Evolutionary conservation across 805 yeast species (phyloP).

Genomic region (Priceomyces haplophilus): DNA sequence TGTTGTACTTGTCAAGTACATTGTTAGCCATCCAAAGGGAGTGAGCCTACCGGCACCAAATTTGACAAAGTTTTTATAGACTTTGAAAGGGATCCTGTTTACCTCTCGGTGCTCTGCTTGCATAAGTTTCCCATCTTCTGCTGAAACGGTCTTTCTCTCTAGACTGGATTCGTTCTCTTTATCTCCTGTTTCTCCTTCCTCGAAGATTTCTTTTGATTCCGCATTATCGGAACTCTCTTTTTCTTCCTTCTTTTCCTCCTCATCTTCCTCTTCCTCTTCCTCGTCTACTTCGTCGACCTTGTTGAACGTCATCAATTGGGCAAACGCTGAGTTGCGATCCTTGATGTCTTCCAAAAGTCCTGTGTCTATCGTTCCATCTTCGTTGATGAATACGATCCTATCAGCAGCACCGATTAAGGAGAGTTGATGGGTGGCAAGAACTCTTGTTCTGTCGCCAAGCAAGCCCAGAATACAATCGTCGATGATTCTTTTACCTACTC

Average conservation of each 20-base stretch:
- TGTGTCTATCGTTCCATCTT: conserved; percentile 54
- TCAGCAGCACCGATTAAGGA: conserved; percentile 67
- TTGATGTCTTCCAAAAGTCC: conserved; percentile 60
- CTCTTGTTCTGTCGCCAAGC: conserved; percentile 55
- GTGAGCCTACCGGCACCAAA: conserved; percentile 13
- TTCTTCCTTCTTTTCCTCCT: conserved; percentile 4
- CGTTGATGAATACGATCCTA: conserved; percentile 60
- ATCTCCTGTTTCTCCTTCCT: too few species aligned
- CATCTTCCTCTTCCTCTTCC: conserved; percentile 10
- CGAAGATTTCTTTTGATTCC: too few species aligned
- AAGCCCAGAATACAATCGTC: conserved; percentile 62
- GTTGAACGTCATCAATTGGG: conserved; percentile 32
- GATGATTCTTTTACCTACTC: conserved; percentile 77
- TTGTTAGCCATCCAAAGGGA: conserved; percentile 6
- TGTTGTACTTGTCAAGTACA: conserved; percentile 4
- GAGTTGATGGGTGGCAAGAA: conserved; percentile 81
- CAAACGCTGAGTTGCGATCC: conserved; percentile 28
- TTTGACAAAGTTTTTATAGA: conserved; percentile 13
- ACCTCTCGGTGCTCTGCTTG: conserved; percentile 19
- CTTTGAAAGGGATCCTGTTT: conserved; percentile 9
- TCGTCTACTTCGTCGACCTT: conserved; percentile 5
- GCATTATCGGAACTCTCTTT: too few species aligned
- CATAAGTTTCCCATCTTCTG: conserved; percentile 10
- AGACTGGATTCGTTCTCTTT: conserved; percentile 5
- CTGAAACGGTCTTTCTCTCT: not conserved